Evolutionary conservation across 371 early-diverging fungal genomes (phyloP), one percentile per base, ranked within the genome.

Genomic region (Entomophthora muscae): DNA sequence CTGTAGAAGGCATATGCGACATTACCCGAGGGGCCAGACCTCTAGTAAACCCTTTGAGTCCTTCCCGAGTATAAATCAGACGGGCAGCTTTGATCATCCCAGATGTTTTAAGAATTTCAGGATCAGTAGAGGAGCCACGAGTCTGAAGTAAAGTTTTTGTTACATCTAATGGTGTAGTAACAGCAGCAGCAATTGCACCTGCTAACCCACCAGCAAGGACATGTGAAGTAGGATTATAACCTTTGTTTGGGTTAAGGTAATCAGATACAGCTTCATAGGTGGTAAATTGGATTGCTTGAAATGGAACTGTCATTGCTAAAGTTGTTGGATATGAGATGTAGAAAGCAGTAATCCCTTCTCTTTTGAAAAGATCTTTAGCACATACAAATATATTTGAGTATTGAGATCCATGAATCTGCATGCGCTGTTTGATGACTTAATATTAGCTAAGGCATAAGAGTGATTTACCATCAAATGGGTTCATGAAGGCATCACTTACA

Each of bases 161-260:
- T 5, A 94, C 94, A 72, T 97, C 96, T 13, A 97, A 72, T 0
- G 97, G 97, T 3, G 86, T 93, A 0, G 97, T 96, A n/a, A 86
- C 71, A 0, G 88, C 85, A 0, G 92, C 85, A 0, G 97, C 97
- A 2, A 88, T 65, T 0, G 88, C 91, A 60, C 97, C 97, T 2
- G 97, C 95, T 52, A 89, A 63, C 22, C 82, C 97, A 29, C 97
- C 97, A 17, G 91, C 83, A 2, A 85, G 69, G 32, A 88, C 77
- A 70, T 95, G 95, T 3, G 89, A 83, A 33, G 78, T 69, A 21
- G 95, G 95, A 68, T 88, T 86, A 67, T 97, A 97, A 0, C 61
- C 57, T 31, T 85, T 85, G 1, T 67, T 56, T 2, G 95, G 92
- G 64, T 94, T 89, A 30, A 95, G 66, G 0, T 70, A 68, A 52